A percentile compares a stretch with the other conserved stretches of the same genome.
These are phyloP conservation scores for Sporothrix dimorphospora DNA, from an alignment of 2,329 filamentous ascomycete species.

Conservation along the genomic window DNA sequence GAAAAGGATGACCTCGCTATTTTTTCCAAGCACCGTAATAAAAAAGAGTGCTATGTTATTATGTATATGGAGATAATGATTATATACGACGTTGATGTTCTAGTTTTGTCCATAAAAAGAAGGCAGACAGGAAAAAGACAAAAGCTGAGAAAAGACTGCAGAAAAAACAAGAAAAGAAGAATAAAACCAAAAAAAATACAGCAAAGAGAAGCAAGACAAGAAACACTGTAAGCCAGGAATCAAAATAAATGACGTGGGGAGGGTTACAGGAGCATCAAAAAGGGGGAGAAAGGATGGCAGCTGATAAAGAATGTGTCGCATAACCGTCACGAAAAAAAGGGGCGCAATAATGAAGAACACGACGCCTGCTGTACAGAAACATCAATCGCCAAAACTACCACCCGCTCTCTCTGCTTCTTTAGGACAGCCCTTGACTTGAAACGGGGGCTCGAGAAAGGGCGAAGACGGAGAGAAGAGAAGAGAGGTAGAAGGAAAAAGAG, in stretches of 20 bases:
- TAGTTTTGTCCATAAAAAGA: slow-evolving; percentile 19
- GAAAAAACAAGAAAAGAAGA: not conserved
- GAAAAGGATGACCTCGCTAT: too few species aligned
- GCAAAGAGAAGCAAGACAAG: not conserved
- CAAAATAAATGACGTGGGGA: not conserved
- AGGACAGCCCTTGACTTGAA: too few species aligned
- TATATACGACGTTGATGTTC: slow-evolving; percentile 24
- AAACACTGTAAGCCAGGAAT: not conserved
- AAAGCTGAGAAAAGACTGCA: not conserved
- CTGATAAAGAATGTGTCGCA: not conserved
- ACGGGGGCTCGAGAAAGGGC: too few species aligned
- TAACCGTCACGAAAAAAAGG: too few species aligned
- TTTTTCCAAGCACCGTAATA: not conserved
- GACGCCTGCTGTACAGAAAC: slow-evolving; percentile 24
- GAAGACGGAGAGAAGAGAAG: not conserved
- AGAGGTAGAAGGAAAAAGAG: not conserved
- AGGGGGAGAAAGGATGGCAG: not conserved
- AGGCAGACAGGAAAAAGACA: not conserved
- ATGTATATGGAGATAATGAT: slow-evolving; percentile 18
- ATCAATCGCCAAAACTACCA: not conserved
- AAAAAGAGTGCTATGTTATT: slow-evolving; percentile 4
- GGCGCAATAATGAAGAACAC: not conserved
- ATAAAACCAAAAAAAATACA: not conserved
- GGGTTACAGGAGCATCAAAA: slow-evolving; percentile 9
- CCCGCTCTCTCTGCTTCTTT: not conserved